A percentile compares a stretch with the other conserved stretches of the same genome.
Conservation (phyloP, 1,139 yeast genomes). For the Geotrichum australiense region DNA sequence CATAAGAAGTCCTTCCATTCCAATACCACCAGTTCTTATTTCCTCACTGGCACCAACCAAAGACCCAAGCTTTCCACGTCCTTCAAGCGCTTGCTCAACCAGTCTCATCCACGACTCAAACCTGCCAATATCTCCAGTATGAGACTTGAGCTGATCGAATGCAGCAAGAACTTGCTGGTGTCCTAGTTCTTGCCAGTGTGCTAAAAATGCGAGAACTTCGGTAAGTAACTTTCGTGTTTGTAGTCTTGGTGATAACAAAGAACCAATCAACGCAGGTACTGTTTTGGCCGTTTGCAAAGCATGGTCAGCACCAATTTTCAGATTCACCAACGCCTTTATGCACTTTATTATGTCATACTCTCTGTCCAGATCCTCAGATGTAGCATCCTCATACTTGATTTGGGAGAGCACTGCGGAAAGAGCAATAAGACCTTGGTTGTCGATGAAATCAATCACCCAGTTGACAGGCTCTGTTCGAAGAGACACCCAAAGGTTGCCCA, state of each 20-base stretch:
- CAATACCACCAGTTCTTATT: constrained; percentile 51
- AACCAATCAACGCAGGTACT: constrained; percentile 53
- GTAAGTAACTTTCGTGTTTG: constrained; percentile 75
- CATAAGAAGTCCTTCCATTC: constrained; percentile 62
- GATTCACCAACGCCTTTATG: constrained; percentile 52
- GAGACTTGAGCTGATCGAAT: constrained; percentile 53
- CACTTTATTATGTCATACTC: constrained; percentile 58
- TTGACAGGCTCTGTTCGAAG: constrained; percentile 83
- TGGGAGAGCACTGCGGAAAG: constrained; percentile 54
- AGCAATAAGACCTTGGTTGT: constrained; percentile 84
- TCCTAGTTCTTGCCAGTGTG: constrained; percentile 48
- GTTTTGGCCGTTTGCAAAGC: constrained; percentile 46
- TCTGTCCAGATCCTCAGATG: constrained; percentile 44
- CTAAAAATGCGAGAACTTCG: constrained; percentile 57
- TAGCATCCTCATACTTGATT: constrained; percentile 32
- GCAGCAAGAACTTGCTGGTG: constrained; percentile 59
- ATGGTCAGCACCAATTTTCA: constrained; percentile 50
- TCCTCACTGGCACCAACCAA: constrained; percentile 94
- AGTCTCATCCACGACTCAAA: constrained; percentile 82
- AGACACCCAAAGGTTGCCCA: constrained; percentile 84
- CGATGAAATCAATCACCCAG: constrained; percentile 81
- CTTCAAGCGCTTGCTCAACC: constrained; percentile 70
- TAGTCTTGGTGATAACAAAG: constrained; percentile 55
- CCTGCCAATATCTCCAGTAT: constrained; percentile 54
- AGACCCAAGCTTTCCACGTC: constrained; percentile 84